Base-by-base conservation (phyloP, 2,329 filamentous ascomycete genomes). In the Thermothelomyces thermophilus region DNA sequence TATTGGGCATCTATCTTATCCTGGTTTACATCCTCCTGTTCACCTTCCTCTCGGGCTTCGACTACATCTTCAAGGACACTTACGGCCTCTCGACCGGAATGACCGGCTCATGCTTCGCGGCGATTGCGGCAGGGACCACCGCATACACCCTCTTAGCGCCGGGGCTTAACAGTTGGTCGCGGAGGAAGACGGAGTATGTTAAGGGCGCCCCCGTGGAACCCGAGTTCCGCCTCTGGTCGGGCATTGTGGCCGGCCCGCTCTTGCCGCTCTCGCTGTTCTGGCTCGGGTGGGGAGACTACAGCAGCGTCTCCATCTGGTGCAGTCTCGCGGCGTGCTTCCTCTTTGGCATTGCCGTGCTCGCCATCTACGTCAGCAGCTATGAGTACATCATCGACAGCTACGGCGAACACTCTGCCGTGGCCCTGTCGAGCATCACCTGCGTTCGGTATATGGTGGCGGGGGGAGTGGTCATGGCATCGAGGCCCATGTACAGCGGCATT, bases 331-430 rank as follows among this genome's bases (percentile, higher is more conserved):
- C 75, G 1, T 74, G 68, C n/a, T 68, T 73, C 1, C 55, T 78
- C 0, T 77, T 80, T 57, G 76, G 77, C 5, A 72, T 71, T 53
- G 74, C 73, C 1, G 68, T 73, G 26, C 68, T 74, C 9, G 69
- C 68, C 41, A 66, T 77, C 10, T 78, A 76, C 61, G 72, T 77
- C 52, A 70, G 67, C 46, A 70, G 66, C 35, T 78, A 77, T 48
- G 72, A 76, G 66, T 82, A 82, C 58, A 73, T 82, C 46, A 80
- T 81, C 50, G 76, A 81, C 56, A 69, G 68, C 9, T 82, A 80
- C 56, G 73, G 74, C 37, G 68, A 68, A 7, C 77, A 76, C 53
- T 70, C 76, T 0, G 77, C 63, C 7, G 61, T 59, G 45, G 63
- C 61, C 1, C 53, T 67, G 28, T 62, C 63, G 5, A 65, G 64